phyloP scores from a whole-genome alignment of 1,139 yeast species.

The Debaryomyces nepalensis region DNA sequence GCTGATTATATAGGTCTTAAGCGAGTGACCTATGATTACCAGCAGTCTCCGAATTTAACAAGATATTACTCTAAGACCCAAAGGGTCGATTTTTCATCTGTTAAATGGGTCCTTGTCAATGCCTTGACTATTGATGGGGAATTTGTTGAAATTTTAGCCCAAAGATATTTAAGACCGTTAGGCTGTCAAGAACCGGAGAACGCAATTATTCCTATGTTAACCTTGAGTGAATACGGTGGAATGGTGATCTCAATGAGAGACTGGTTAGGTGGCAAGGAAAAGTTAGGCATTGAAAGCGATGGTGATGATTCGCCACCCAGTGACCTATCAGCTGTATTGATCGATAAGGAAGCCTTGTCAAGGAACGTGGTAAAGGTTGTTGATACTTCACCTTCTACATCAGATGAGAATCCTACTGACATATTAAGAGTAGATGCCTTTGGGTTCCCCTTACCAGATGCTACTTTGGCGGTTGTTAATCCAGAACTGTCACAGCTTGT shows the following conservation, averaged over 20 bases:
- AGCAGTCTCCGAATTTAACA: slow-evolving; percentile 85
- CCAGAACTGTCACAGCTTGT: slow-evolving; percentile 82
- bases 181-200: slow-evolving; percentile 81
- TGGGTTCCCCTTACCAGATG: slow-evolving; percentile 94
- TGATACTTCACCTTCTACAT: slow-evolving; percentile 61
- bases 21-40: slow-evolving; percentile 91
- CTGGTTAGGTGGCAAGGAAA: slow-evolving; percentile 77
- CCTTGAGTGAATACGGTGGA: slow-evolving; percentile 94
- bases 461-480: slow-evolving; percentile 89
- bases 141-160: slow-evolving; percentile 86
- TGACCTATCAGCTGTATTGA: slow-evolving; percentile 69
- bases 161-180: slow-evolving; percentile 86
- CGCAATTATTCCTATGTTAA: slow-evolving; percentile 87
- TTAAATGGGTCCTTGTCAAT: slow-evolving; percentile 89
- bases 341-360: slow-evolving; percentile 81
- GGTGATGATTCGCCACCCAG: slow-evolving; percentile 43
- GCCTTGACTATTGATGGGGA: slow-evolving; percentile 95
- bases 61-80: slow-evolving; percentile 78
- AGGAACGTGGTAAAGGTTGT: slow-evolving; percentile 77
- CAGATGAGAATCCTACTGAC: slow-evolving; percentile 55
- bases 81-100: slow-evolving; percentile 76
- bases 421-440: slow-evolving; percentile 81
- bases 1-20: slow-evolving; percentile 92
- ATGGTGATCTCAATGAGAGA: slow-evolving; percentile 91
- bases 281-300: slow-evolving; percentile 44